Evolutionary conservation across 139 green algal genomes (phyloP).

Genomic region (Protoeuglena noctilucae): DNA sequence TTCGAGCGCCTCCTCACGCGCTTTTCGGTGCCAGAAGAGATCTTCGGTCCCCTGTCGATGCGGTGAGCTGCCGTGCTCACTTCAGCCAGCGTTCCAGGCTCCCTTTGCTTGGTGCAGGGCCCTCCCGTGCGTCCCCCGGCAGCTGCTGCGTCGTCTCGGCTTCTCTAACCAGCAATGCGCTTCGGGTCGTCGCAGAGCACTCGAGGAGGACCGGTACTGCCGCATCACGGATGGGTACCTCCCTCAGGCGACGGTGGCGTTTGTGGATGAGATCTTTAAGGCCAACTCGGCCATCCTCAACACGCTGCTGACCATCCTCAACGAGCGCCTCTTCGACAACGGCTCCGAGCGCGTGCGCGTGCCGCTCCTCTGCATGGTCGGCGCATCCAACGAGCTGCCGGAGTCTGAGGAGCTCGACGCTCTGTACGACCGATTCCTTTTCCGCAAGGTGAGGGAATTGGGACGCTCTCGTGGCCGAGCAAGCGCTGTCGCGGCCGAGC

Average conservation of each 20-base stretch:
- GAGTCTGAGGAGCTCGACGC: constrained; percentile 83
- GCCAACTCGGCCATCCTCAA: constrained; percentile 89
- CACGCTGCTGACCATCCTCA: constrained; percentile 81
- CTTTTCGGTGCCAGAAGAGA: constrained; percentile 84
- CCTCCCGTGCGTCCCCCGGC: too few relatives aligned
- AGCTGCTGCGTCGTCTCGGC: too few relatives aligned
- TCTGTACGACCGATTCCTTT: constrained; percentile 82
- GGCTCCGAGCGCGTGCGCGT: constrained; percentile 41
- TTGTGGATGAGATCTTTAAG: constrained; percentile 85
- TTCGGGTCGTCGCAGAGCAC: too few relatives aligned
- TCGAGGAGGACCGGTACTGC: constrained; percentile 83
- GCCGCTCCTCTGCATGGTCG: constrained; percentile 38
- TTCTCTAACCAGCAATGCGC: too few relatives aligned
- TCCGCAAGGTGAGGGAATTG: constrained; percentile 52
- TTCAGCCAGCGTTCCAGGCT: too few relatives aligned
- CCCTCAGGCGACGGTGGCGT: constrained; percentile 59
- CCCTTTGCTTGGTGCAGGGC: too few relatives aligned
- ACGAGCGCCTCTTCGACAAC: constrained; percentile 91
- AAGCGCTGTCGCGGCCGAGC: too few relatives aligned
- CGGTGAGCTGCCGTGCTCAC: too few relatives aligned
- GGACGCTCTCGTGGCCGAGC: not conserved
- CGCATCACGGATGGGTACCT: constrained; percentile 78
- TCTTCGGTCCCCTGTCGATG: constrained; percentile 86
- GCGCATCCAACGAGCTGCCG: constrained; percentile 74
- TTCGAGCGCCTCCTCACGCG: constrained; percentile 84